Percentiles rank a stretch among this genome's conserved stretches.
phyloP scores from a whole-genome alignment of 305 asterid genomes.

The Stenogyne calaminthoides region DNA sequence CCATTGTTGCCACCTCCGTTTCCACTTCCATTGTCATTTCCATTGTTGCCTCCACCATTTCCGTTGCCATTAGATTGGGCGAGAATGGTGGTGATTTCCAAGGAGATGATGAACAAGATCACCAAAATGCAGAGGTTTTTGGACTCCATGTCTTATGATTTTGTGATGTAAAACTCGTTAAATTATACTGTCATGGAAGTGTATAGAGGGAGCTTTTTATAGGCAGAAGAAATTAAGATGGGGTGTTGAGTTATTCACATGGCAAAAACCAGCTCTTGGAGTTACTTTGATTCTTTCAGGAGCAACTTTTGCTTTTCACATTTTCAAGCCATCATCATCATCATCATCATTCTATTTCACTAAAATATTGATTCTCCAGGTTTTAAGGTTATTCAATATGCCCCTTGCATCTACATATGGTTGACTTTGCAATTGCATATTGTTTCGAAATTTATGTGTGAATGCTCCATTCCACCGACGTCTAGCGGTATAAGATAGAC shows the following conservation, averaged over 20 bases:
- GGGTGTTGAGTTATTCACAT: constrained; percentile 29
- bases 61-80: constrained; percentile 25
- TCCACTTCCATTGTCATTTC: no score
- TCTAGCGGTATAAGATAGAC: neutral
- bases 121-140: constrained; percentile 36
- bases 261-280: constrained; percentile 18
- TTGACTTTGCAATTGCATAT: neutral
- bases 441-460: neutral
- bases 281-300: constrained; percentile 19
- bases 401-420: no score
- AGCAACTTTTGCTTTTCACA: constrained; percentile 18
- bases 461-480: neutral
- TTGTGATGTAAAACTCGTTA: neutral
- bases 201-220: constrained; percentile 18
- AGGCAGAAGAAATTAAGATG: neutral
- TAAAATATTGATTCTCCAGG: no score
- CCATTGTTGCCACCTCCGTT: no score
- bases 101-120: constrained; percentile 43
- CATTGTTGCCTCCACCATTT: no score
- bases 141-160: constrained; percentile 34
- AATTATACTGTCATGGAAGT: neutral
- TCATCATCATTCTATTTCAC: no score
- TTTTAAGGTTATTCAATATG: no score
- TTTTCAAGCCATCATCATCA: neutral
- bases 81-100: constrained; percentile 4